Base-by-base conservation (phyloP, 768 basidiomycete species). In the Phaeolepiota aurea region DNA sequence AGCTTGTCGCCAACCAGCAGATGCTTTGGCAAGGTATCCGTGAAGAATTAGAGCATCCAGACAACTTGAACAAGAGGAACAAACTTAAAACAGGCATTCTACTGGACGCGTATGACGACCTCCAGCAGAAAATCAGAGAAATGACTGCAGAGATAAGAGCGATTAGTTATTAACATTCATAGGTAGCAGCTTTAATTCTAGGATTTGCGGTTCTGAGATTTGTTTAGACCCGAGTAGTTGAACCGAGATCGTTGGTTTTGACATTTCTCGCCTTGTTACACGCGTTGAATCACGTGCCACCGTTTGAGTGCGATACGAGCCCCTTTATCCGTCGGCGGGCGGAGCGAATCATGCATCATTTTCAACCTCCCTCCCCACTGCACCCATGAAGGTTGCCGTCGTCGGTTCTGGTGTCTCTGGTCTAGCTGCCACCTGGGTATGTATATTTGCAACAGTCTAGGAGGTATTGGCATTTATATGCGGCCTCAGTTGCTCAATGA, bases 381-480 rank as follows among this genome's bases (percentile, higher is more conserved):
- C 32, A 33, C 10, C 44, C 42, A 76, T 77, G 75, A 79, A 68
- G 49, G 64, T 87, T 33, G 86, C 84, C 2, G 77, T 87, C 20
- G 72, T 88, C 14, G 87, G 84, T 3, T 79, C 82, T 32, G 85
- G 85, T 5, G 77, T 83, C n/a, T 78, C 82, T 22, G 85, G 85
- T n/a, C 70, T 89, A 2, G 79, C 70, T 14, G 80, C 83, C 11
- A 78, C 80, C 7, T 88, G 85, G 83, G 82, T 79, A 41, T 46
- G 69, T 20, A 7, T n/a, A 7, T 37, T 9, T 33, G n/a, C 39
- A 34, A 25, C 20, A 20, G 20, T n/a, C 25, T 5, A 22, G 5
- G 1, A 11, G 19, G 33, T 34, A 32, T 45, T 34, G 33, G n/a
- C 11, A 41, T 30, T 10, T 28, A 15, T 38, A 32, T 15, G 5